Evolutionary conservation across 2,329 filamentous ascomycete genomes (phyloP).

Genomic region (Zasmidium angulare): DNA sequence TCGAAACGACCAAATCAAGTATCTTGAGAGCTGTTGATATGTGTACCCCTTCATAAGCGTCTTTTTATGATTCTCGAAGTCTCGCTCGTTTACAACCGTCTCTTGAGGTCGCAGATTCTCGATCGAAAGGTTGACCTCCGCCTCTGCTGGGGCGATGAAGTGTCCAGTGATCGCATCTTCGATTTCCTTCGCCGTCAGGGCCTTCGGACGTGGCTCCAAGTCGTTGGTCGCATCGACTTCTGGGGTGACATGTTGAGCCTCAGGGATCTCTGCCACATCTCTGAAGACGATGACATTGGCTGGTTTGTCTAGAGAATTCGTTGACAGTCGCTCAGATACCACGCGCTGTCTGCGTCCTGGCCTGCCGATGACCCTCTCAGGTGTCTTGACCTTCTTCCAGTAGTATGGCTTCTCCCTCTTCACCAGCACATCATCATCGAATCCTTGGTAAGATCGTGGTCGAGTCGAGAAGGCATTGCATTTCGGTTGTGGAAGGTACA

Average conservation of each 20-base stretch:
- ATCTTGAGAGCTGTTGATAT: constrained; percentile 25
- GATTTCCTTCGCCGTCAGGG: constrained; percentile 25
- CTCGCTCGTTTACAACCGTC: constrained; percentile 22
- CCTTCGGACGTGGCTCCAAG: neutral
- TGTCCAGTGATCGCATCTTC: constrained; percentile 19
- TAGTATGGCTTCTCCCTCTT: constrained; percentile 1
- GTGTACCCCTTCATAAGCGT: constrained; percentile 27
- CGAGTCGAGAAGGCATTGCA: neutral
- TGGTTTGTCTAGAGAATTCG: constrained; percentile 27
- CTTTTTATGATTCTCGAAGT: constrained; percentile 21
- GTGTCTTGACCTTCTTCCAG: constrained; percentile 37
- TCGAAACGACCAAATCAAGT: constrained; percentile 14
- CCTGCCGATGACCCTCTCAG: constrained; percentile 26
- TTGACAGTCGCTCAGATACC: constrained; percentile 21
- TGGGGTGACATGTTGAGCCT: neutral
- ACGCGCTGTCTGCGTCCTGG: constrained; percentile 28
- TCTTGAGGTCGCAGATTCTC: constrained; percentile 25
- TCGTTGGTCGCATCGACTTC: neutral
- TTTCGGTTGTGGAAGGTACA: neutral
- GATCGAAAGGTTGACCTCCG: constrained; percentile 31
- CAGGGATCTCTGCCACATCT: constrained; percentile 13
- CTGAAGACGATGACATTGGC: constrained; percentile 24
- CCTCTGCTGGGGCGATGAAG: constrained; percentile 20
- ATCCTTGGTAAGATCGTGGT: neutral
- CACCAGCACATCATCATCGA: neutral